phyloP scores from a whole-genome alignment of 1,284 basidiomycete species.

The Schizophyllum commune region DNA sequence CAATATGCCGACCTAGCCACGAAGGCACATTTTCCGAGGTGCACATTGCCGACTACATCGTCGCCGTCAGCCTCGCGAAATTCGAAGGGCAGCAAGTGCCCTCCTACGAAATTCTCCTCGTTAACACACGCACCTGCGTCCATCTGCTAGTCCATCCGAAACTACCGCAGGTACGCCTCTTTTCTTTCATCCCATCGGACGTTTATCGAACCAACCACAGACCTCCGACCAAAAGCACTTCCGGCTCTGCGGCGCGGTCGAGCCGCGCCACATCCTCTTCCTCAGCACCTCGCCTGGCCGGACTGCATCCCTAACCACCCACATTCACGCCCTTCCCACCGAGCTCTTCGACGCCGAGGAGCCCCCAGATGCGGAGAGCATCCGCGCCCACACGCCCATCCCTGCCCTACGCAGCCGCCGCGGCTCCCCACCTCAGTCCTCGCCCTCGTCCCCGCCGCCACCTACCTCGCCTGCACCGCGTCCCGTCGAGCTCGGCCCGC shows the following conservation, averaged over 20 bases:
- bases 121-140: conserved; percentile 23
- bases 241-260: conserved; percentile 7
- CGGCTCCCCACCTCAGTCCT: neutral
- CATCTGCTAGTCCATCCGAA: conserved; percentile 23
- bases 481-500: neutral
- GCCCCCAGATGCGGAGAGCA: neutral
- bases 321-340: conserved; percentile 10
- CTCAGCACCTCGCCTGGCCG: conserved; percentile 10
- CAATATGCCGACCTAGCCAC: conserved; percentile 9
- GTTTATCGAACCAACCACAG: conserved; percentile 6
- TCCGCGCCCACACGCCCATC: neutral
- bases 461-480: neutral
- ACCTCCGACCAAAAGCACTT: conserved; percentile 15
- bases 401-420: neutral
- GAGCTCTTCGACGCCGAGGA: neutral
- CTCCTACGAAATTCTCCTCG: conserved; percentile 29
- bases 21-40: conserved; percentile 18
- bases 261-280: conserved; percentile 9
- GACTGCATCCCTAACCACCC: conserved; percentile 8
- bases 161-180: conserved; percentile 22
- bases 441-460: conserved; percentile 2
- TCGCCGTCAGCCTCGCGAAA: conserved; percentile 28
- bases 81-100: conserved; percentile 21
- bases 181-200: no score
- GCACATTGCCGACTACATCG: conserved; percentile 21